Evolutionary conservation across 225 moss, liverwort and hornwort genomes (phyloP).

Genomic region (Sphagnum tenellum): DNA sequence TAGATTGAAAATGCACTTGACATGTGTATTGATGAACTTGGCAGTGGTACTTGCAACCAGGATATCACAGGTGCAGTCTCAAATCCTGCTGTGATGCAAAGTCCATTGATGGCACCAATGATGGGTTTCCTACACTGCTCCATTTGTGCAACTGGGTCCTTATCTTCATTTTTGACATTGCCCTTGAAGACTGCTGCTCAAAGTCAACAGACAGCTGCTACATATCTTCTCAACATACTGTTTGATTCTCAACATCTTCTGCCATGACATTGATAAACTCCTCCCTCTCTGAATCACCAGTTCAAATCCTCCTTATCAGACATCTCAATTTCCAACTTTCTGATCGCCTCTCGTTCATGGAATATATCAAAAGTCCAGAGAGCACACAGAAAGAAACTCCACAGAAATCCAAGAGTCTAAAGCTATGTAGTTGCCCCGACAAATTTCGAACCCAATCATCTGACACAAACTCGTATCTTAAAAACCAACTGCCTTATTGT

Average conservation of each 20-base stretch:
- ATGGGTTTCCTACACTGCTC: conserved; percentile 78
- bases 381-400: no score
- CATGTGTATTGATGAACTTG: conserved; percentile 90
- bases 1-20: conserved; percentile 45
- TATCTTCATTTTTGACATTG: conserved; percentile 31
- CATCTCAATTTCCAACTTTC: no score
- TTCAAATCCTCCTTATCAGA: no score
- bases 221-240: conserved; percentile 49
- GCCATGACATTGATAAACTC: conserved; percentile 23
- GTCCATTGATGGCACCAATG: conserved; percentile 87
- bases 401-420: no score
- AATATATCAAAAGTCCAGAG: no score
- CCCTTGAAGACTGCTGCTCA: conserved; percentile 70
- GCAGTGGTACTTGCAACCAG: conserved; percentile 77
- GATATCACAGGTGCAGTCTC: conserved; percentile 91
- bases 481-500: no score
- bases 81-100: conserved; percentile 79
- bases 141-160: conserved; percentile 69
- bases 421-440: no score
- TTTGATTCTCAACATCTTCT: conserved; percentile 37
- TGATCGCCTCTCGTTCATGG: no score
- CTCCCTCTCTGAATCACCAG: no score
- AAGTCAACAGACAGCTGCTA: conserved; percentile 43
- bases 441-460: no score
- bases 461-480: no score